Percentiles rank a stretch among this genome's conserved stretches.
Conservation (phyloP, 116 monocot species). For the Trichopus zeylanicus region DNA sequence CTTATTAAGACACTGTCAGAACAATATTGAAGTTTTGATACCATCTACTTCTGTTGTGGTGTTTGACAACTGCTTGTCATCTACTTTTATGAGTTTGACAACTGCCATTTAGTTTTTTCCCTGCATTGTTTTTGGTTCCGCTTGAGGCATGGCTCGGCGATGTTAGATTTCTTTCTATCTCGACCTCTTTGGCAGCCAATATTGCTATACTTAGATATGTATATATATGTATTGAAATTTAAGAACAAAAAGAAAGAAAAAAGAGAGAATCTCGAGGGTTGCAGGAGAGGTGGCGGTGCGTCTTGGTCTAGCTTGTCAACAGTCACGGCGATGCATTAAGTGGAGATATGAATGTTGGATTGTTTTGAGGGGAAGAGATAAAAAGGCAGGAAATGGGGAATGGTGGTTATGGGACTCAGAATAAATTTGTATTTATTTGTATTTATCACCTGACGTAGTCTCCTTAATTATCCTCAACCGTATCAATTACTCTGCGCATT, state of each 20-base stretch:
- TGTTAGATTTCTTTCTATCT: no score
- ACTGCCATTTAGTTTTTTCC: not conserved
- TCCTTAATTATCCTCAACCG: constrained; percentile 15
- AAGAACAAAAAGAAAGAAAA: no score
- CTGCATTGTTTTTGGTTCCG: not conserved
- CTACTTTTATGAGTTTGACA: not conserved
- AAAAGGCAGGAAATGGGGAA: not conserved
- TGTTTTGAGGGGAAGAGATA: constrained; percentile 1
- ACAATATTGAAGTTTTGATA: no score
- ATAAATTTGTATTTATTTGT: constrained; percentile 18
- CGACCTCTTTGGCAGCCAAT: no score
- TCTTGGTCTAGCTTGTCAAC: not conserved
- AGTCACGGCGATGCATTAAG: constrained; percentile 1
- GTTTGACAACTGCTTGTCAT: no score
- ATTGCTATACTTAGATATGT: no score
- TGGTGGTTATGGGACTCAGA: not conserved
- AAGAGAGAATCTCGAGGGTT: no score
- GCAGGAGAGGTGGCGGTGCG: not conserved
- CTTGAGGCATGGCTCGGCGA: not conserved
- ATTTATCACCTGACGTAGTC: constrained; percentile 19
- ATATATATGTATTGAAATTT: not conserved
- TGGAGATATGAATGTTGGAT: not conserved
- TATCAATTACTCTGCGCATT: constrained; percentile 18
- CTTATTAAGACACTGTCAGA: constrained; percentile 8
- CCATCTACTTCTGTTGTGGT: constrained; percentile 6